Percentiles rank a stretch among this genome's conserved stretches.
These are phyloP conservation scores for Pseudocercospora pini-densiflorae DNA, from an alignment of 2,329 filamentous ascomycete genomes.

Conservation along the genomic window DNA sequence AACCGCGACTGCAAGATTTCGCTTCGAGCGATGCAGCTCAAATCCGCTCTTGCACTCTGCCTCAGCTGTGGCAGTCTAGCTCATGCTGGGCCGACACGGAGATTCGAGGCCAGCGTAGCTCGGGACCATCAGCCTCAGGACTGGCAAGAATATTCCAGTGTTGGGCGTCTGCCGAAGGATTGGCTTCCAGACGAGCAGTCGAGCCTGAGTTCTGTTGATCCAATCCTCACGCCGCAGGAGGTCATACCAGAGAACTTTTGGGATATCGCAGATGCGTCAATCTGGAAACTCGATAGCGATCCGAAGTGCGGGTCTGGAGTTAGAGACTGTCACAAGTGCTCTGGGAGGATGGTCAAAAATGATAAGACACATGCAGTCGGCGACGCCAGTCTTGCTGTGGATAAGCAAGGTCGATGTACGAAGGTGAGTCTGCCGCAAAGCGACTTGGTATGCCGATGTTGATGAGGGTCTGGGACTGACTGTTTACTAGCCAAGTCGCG, in stretches of 20 bases:
- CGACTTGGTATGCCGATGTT: not conserved
- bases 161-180: not conserved
- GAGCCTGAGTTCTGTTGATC: not conserved
- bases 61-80: not conserved
- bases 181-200: not conserved
- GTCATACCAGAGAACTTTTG: not conserved
- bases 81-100: not conserved
- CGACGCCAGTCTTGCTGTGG: not conserved
- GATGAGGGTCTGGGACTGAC: not conserved
- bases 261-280: not conserved
- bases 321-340: not conserved
- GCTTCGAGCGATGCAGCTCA: not conserved
- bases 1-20: not conserved
- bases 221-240: not conserved
- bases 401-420: not conserved
- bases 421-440: not conserved
- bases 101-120: not conserved
- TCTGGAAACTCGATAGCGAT: not conserved
- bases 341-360: not conserved
- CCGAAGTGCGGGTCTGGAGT: not conserved
- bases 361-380: not conserved
- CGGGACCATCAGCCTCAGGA: not conserved
- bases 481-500: not conserved
- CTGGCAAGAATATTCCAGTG: not conserved
- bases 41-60: not conserved